phyloP scores from a whole-genome alignment of 768 basidiomycete species.

The Mycena olivaceomarginata region DNA sequence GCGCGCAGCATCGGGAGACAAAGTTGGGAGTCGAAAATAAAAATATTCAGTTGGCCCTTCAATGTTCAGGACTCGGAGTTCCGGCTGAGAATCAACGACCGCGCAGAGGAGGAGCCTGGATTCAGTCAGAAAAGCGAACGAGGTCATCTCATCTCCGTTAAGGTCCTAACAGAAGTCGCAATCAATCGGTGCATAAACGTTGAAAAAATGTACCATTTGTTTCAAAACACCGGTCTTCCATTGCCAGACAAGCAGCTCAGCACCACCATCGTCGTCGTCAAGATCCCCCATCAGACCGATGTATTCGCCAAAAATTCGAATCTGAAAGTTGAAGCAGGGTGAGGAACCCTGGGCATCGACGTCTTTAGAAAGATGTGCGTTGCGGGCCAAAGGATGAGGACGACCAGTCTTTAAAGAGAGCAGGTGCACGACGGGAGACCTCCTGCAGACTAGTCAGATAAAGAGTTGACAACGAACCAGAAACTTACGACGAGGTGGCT shows the following conservation, averaged over 20 bases:
- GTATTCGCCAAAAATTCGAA: slow-evolving; percentile 55
- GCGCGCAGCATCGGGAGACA: slow-evolving; percentile 16
- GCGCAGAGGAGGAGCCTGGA: slow-evolving; percentile 25
- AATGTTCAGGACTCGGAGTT: slow-evolving; percentile 31
- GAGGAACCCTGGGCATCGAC: background rate
- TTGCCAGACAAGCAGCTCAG: slow-evolving; percentile 55
- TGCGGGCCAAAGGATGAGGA: slow-evolving; percentile 48
- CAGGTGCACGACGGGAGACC: slow-evolving; percentile 48
- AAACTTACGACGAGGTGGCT: slow-evolving; percentile 24
- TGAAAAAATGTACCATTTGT: slow-evolving; percentile 46
- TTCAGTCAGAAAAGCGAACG: slow-evolving; percentile 56
- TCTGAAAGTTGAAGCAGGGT: slow-evolving; percentile 45
- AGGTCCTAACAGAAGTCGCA: slow-evolving; percentile 44
- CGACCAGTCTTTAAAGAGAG: slow-evolving; percentile 53
- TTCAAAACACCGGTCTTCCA: slow-evolving; percentile 54
- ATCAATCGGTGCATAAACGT: background rate
- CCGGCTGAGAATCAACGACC: background rate
- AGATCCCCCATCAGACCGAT: slow-evolving; percentile 52
- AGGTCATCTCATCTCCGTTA: slow-evolving; percentile 45
- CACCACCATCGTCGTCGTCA: slow-evolving; percentile 11
- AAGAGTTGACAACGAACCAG: background rate
- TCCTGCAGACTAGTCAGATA: background rate
- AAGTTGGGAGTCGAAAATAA: slow-evolving; percentile 49
- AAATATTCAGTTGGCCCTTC: slow-evolving; percentile 38
- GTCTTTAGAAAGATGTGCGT: slow-evolving; percentile 14